Conservation (phyloP, 495 filamentous ascomycete genomes). For the Penicillium argentinense region DNA sequence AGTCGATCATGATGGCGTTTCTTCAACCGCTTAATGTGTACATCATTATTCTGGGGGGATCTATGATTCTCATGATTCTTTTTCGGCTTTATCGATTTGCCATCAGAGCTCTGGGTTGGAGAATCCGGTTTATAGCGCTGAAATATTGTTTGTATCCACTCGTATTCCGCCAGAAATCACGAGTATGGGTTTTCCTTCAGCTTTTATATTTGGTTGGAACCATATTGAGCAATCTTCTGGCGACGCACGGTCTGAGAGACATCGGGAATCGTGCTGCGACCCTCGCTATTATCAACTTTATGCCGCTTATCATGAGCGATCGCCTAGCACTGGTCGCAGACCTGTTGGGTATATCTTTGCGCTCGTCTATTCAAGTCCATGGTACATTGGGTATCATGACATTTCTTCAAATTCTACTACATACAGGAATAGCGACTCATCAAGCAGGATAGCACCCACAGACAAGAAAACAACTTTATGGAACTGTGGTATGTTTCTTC, state of each 20-base stretch:
- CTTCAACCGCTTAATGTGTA: neutral
- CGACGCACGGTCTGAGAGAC: neutral
- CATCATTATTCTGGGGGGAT: neutral
- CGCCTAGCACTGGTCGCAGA: conserved; percentile 7
- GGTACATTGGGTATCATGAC: conserved; percentile 6
- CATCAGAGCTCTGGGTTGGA: neutral
- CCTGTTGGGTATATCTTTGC: conserved; percentile 6
- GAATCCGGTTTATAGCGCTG: conserved; percentile 2
- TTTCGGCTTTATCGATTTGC: neutral
- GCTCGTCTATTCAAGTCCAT: conserved; percentile 1
- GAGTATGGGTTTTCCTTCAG: neutral
- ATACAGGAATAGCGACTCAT: conserved; percentile 1
- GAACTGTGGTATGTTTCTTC: conserved; percentile 9
- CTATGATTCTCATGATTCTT: neutral
- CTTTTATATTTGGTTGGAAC: neutral
- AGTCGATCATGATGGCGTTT: neutral
- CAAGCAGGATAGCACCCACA: conserved; percentile 5
- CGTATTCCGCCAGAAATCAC: neutral
- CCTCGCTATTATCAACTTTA: conserved; percentile 10
- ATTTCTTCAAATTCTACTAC: conserved; percentile 1
- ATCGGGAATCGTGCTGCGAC: conserved; percentile 7
- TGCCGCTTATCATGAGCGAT: conserved; percentile 6
- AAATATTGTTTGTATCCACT: conserved; percentile 5
- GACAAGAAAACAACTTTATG: conserved; percentile 6
- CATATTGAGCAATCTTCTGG: conserved; percentile 2